Evolutionary conservation across 495 filamentous ascomycete genomes (phyloP).

Genomic region (Lindgomyces ingoldianus): DNA sequence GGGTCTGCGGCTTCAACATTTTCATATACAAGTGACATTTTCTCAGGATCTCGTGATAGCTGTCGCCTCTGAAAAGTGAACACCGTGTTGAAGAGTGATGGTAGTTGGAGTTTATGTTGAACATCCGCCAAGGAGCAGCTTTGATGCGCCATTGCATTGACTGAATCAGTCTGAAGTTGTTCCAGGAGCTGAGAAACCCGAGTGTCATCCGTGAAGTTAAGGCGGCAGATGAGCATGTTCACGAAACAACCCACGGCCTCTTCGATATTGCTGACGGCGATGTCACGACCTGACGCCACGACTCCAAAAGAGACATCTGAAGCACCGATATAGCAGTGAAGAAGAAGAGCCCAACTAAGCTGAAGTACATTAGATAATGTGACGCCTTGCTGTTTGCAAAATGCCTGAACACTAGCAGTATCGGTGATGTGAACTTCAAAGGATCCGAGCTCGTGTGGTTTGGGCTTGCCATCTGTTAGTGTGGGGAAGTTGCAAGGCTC

Average conservation of each 20-base stretch:
- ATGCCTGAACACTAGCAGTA: slow-evolving; percentile 39
- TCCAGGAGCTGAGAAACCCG: slow-evolving; percentile 36
- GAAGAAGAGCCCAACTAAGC: slow-evolving; percentile 55
- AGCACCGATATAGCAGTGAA: slow-evolving; percentile 53
- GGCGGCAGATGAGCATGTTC: slow-evolving; percentile 56
- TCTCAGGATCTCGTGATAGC: slow-evolving; percentile 16
- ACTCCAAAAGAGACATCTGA: slow-evolving; percentile 59
- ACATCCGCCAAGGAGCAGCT: slow-evolving; percentile 38
- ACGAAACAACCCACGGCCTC: slow-evolving; percentile 57
- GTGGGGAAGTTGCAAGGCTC: slow-evolving; percentile 36
- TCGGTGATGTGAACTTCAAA: slow-evolving; percentile 21
- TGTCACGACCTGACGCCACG: slow-evolving; percentile 55
- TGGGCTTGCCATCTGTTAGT: slow-evolving; percentile 10
- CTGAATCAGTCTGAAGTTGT: slow-evolving; percentile 27
- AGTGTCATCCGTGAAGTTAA: slow-evolving; percentile 49
- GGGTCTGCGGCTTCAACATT: slow-evolving; percentile 34
- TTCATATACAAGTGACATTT: slow-evolving; percentile 24
- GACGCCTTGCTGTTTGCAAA: slow-evolving; percentile 53
- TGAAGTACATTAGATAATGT: slow-evolving; percentile 57
- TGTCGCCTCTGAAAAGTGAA: slow-evolving; percentile 33
- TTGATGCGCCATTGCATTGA: slow-evolving; percentile 38
- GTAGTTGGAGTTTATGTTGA: slow-evolving; percentile 33
- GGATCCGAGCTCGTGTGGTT: slow-evolving; percentile 21
- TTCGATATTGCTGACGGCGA: slow-evolving; percentile 50
- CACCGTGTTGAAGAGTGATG: slow-evolving; percentile 37